Percentiles rank a stretch among this genome's conserved stretches.
These are phyloP conservation scores for Brasenia schreberi DNA, from an alignment of 164 flowering plant genomes.

Conservation along the genomic window DNA sequence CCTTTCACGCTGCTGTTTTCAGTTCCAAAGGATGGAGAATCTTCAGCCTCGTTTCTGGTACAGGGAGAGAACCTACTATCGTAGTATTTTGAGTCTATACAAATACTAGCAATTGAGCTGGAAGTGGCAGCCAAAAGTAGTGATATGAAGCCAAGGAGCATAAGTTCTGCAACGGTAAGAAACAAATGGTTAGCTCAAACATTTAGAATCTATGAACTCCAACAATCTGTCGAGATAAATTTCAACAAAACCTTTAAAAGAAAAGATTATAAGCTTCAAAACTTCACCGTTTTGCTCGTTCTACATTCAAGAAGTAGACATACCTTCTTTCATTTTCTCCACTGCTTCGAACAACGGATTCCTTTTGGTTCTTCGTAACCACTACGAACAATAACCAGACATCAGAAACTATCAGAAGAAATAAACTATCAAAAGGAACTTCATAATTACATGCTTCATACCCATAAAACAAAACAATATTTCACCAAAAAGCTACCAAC, in stretches of 20 bases:
- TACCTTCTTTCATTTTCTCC: constrained; percentile 99
- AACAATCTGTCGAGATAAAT: too few relatives aligned
- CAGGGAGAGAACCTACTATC: constrained; percentile 71
- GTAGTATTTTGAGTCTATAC: constrained; percentile 82
- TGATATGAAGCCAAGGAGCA: constrained; percentile 97
- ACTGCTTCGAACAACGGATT: constrained; percentile 82
- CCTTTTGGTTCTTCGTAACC: constrained; percentile 79
- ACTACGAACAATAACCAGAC: constrained; percentile 29
- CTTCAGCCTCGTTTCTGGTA: constrained; percentile 44
- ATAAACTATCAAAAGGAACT: too few relatives aligned
- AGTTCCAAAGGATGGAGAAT: constrained; percentile 10
- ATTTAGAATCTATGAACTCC: too few relatives aligned
- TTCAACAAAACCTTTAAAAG: too few relatives aligned
- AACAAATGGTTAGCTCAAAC: neutral
- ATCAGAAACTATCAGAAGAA: too few relatives aligned
- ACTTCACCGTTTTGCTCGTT: too few relatives aligned
- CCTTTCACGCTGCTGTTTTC: constrained; percentile 22
- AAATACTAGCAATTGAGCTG: constrained; percentile 71
- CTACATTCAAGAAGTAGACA: too few relatives aligned
- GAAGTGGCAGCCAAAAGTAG: constrained; percentile 94
- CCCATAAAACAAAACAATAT: too few relatives aligned
- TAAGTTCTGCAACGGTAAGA: constrained; percentile 50
- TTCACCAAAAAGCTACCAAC: too few relatives aligned
- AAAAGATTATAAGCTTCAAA: too few relatives aligned
- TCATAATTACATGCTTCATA: too few relatives aligned